Conservation (phyloP, 176 grass and related monocot genomes). For the Chrysopogon serrulatus region DNA sequence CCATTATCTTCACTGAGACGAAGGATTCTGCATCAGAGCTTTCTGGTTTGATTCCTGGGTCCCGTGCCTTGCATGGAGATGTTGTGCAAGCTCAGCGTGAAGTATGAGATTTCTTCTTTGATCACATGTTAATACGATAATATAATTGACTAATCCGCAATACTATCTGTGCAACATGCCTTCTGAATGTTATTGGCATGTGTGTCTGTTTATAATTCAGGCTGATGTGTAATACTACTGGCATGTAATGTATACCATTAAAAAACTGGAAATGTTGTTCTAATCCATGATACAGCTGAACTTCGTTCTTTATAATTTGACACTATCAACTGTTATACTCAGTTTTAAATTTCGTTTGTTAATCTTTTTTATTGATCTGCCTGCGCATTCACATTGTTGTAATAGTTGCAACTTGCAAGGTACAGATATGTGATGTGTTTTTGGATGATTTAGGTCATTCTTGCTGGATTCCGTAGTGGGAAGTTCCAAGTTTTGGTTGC, state of each 20-base stretch:
- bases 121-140: background rate
- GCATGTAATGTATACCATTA: background rate
- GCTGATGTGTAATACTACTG: background rate
- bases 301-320: background rate
- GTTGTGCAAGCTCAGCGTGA: slow-evolving; percentile 87
- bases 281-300: background rate
- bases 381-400: background rate
- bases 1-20: slow-evolving; percentile 96
- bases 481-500: slow-evolving; percentile 91
- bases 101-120: slow-evolving; percentile 40
- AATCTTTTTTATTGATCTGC: background rate
- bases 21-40: slow-evolving; percentile 78
- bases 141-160: background rate
- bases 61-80: slow-evolving; percentile 94
- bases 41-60: slow-evolving; percentile 69
- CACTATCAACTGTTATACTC: background rate
- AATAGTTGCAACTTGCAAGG: background rate
- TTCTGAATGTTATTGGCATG: background rate
- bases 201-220: background rate
- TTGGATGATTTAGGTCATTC: slow-evolving; percentile 62
- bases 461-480: slow-evolving; percentile 83
- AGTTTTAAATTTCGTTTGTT: background rate
- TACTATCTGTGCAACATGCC: background rate
- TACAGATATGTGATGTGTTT: background rate
- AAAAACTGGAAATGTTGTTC: background rate